These are phyloP conservation scores for Entomophthora muscae DNA, from an alignment of 371 early-diverging fungal species.

Conservation along the genomic window DNA sequence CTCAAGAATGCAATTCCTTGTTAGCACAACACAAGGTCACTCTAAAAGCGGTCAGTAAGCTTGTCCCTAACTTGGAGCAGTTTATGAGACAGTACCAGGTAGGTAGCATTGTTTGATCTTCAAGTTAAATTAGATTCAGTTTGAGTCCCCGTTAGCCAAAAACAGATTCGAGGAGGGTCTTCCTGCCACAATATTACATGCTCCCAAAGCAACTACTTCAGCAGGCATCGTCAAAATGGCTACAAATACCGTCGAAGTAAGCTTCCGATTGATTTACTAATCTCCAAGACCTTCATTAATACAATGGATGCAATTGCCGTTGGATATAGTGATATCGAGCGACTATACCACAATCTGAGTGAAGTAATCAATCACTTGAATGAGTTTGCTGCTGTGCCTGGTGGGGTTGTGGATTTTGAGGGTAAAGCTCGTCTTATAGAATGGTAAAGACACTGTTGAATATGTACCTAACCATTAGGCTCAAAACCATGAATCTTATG, in stretches of 20 bases:
- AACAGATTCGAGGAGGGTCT: slow-evolving; percentile 1
- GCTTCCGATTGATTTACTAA: background rate
- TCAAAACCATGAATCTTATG: slow-evolving; percentile 77
- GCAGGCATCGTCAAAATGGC: background rate
- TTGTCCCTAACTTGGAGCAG: background rate
- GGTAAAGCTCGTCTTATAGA: background rate
- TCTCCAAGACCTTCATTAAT: background rate
- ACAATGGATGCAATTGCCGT: background rate
- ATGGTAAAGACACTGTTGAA: too few species aligned
- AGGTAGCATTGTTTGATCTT: background rate
- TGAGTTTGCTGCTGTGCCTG: background rate
- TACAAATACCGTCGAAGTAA: slow-evolving; percentile 1
- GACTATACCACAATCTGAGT: background rate
- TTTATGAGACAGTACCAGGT: slow-evolving; percentile 3
- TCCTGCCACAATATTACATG: background rate
- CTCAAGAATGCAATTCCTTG: background rate
- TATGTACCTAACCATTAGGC: slow-evolving; percentile 26
- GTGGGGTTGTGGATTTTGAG: background rate
- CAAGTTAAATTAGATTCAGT: background rate
- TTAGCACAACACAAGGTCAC: background rate
- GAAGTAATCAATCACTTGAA: background rate
- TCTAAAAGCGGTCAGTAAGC: background rate
- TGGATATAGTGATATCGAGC: background rate
- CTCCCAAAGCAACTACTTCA: background rate
- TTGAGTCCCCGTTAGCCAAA: background rate